Conservation (phyloP, 2,329 filamentous ascomycete genomes). For the Ophiocordyceps australis region DNA sequence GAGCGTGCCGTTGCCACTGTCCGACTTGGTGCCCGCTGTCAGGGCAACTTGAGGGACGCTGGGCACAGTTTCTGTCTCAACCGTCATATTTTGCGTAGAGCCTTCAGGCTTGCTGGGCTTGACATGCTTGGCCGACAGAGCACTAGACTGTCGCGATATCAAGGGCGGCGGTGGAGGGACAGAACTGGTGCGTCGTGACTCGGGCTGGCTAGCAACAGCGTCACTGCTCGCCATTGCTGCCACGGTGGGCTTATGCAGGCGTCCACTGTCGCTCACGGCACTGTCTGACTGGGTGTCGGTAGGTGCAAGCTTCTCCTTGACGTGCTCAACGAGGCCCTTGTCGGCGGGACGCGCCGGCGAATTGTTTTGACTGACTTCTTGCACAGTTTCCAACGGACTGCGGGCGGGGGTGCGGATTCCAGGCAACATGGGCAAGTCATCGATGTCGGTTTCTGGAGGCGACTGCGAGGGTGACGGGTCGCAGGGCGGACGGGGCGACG, state of each 20-base stretch:
- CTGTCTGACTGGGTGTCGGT: slow-evolving; percentile 22
- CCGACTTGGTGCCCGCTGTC: slow-evolving; percentile 42
- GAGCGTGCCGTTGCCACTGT: slow-evolving; percentile 52
- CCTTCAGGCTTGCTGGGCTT: slow-evolving; percentile 62
- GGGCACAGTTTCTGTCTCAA: slow-evolving; percentile 89
- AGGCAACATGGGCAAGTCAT: slow-evolving; percentile 26
- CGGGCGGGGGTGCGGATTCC: slow-evolving; percentile 41
- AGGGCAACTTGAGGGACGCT: slow-evolving; percentile 76
- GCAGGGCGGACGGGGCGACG: slow-evolving; percentile 26
- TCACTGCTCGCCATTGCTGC: slow-evolving; percentile 58
- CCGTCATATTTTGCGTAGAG: slow-evolving; percentile 82
- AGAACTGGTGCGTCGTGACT: slow-evolving; percentile 22
- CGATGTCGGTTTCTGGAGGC: slow-evolving; percentile 32
- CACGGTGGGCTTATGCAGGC: too few relatives aligned
- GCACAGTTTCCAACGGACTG: slow-evolving; percentile 69
- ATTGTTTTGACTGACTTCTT: slow-evolving; percentile 67
- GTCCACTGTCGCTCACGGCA: slow-evolving; percentile 17
- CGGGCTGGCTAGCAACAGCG: slow-evolving; percentile 25
- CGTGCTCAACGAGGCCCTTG: slow-evolving; percentile 27
- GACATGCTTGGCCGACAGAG: slow-evolving; percentile 42
- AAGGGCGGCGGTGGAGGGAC: slow-evolving; percentile 30
- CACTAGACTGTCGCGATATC: slow-evolving; percentile 47
- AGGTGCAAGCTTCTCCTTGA: slow-evolving; percentile 27
- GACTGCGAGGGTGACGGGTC: slow-evolving; percentile 15
- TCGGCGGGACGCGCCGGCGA: slow-evolving; percentile 37